Base-by-base conservation (phyloP, 1,284 basidiomycete genomes). In the Apiotrichum brassicae region DNA sequence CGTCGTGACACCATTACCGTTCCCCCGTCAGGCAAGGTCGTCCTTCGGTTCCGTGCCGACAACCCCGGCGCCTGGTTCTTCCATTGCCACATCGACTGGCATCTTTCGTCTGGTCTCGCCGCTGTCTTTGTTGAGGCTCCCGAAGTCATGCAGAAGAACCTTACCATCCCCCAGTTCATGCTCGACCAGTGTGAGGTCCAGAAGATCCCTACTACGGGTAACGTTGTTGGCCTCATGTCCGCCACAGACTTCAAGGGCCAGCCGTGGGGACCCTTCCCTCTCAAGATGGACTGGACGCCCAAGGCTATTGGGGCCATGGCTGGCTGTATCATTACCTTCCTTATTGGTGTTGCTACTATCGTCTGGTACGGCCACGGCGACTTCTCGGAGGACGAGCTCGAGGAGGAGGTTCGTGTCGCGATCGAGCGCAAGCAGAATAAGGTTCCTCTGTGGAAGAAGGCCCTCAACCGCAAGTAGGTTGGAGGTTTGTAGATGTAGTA, bases 221-320 rank as follows among this genome's bases (percentile, higher is more conserved):
- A 95, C 69, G 67, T 70, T 19, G 71, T 75, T 35, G 74, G 73
- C 35, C 32, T 50, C n/a, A 60, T 65, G 54, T 72, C 71, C 9
- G 68, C 69, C 3, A 67, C 69, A 23, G 64, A 73, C 59, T 64
- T 72, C 51, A 58, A 58, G 36, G 69, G 51, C 80, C 80, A 62
- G 83, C 79, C 60, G 82, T 86, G 14, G 81, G 83, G 60, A 79
- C 82, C 55, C 80, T 88, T 54, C 84, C 79, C 47, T 81, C 75
- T 75, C 42, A 60, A 64, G 46, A 69, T 70, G 59, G 61, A 87
- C n/a, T 93, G 88, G 88, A 81, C 80, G 49, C 71, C 82, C 23
- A 83, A 79, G 69, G 89, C 86, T 24, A 86, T 90, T 54, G 81
- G 82, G 25, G 91, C 92, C 20, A 82, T 97, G 78, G 79, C 82